Base-by-base conservation (phyloP, 1,139 yeast genomes). In the Pichia sp. region DNA sequence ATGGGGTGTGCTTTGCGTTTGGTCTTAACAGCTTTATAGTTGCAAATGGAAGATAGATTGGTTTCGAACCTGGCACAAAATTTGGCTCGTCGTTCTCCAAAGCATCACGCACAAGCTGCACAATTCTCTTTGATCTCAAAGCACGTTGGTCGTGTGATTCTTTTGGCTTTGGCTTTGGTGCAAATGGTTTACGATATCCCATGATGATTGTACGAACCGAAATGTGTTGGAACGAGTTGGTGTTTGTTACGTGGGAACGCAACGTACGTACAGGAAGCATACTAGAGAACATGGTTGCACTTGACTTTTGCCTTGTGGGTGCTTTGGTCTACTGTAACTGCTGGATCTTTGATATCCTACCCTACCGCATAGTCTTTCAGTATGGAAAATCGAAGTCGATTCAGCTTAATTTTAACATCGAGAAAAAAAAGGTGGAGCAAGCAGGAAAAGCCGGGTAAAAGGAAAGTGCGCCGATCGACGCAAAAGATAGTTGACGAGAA, bases 1-100 rank as follows among this genome's bases (percentile, higher is more conserved):
- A 90, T 52, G 98, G 98, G 0, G 97, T 88, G 71, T 89, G 96
- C 68, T 89, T 89, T 27, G 98, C 97, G 66, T 87, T 87, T 49
- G 97, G 96, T 67, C 96, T 79, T 60, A 92, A 74, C 46, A 92
- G 75, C 53, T 87, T 81, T 45, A 92, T 76, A 61, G 95, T 77
- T 2, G 95, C 97, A 61, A 84, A 83, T 41, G 98, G 97, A 71
- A 92, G 86, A 69, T 81, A 90, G 16, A 87, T 75, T 61, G 85
- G 75, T 62, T 79, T 81, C 6, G 79, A 84, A 64, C 98, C 98
- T 6, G 87, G 81, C 53, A 75, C 76, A 77, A 90, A 92, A 73
- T 91, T 97, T 2, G 97, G 85, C 61, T 76, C 77, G 24, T 86
- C 92, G 49, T 74, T 72, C 49, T 78, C 84, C 49, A 88, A 78